phyloP scores from a whole-genome alignment of 306 rosid genomes.

The Nissolia schottii region DNA sequence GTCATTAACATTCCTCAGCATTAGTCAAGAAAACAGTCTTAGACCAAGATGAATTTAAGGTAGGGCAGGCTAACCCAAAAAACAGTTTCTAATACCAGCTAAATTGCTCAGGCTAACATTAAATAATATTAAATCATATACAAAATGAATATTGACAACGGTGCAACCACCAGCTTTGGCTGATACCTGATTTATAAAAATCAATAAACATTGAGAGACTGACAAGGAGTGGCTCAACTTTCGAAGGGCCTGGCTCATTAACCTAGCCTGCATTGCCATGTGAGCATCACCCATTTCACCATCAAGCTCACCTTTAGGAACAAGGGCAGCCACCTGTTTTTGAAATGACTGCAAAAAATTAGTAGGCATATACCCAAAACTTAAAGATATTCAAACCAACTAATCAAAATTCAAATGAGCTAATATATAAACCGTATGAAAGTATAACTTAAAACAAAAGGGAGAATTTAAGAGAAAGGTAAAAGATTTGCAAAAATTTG shows the following conservation, averaged over 20 bases:
- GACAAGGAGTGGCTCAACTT: conserved; percentile 88
- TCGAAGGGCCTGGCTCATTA: conserved; percentile 96
- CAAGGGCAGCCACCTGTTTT: conserved; percentile 87
- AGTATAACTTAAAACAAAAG: not conserved
- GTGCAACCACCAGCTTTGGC: conserved; percentile 4
- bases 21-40: not conserved
- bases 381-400: conserved; percentile 3
- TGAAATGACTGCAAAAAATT: conserved; percentile 19
- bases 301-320: conserved; percentile 94
- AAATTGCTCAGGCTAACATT: not conserved
- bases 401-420: not conserved
- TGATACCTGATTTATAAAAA: conserved; percentile 88
- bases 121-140: not conserved
- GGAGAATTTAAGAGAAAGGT: not conserved
- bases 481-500: not conserved
- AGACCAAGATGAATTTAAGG: not conserved
- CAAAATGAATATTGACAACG: not conserved
- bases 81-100: not conserved
- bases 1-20: not conserved
- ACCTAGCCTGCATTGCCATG: conserved; percentile 95
- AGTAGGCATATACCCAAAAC: not conserved
- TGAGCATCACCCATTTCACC: conserved; percentile 96
- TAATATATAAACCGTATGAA: not conserved
- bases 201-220: conserved; percentile 60
- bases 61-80: not conserved